Percentiles rank a stretch among this genome's conserved stretches.
Evolutionary conservation across 148 eudicot species (phyloP).

Genomic region (Cornus florida): DNA sequence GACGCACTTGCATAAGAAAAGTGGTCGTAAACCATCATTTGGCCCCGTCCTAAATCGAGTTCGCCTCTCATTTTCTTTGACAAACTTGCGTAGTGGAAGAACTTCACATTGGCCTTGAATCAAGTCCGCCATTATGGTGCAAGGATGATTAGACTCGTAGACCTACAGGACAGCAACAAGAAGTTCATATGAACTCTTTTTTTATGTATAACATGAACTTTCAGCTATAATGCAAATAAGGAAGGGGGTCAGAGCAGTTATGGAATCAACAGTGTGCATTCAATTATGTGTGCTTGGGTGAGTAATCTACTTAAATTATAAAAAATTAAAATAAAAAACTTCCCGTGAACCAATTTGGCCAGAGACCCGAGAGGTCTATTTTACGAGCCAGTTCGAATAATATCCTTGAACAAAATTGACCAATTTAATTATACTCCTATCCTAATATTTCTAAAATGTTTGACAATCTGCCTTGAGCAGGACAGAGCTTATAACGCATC

Average conservation of each 20-base stretch:
- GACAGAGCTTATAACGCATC: background rate
- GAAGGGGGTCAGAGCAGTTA: background rate
- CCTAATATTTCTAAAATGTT: background rate
- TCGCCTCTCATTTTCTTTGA: slow-evolving; percentile 51
- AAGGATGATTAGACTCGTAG: slow-evolving; percentile 77
- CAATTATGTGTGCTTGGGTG: background rate
- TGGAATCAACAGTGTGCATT: background rate
- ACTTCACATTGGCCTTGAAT: slow-evolving; percentile 81
- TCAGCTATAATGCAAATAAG: background rate
- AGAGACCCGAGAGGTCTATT: background rate
- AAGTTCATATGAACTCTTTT: background rate
- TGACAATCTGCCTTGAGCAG: slow-evolving; percentile 1
- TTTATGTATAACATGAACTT: background rate
- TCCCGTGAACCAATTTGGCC: background rate
- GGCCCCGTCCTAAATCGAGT: slow-evolving; percentile 18
- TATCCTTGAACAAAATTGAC: no score
- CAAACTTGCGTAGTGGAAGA: slow-evolving; percentile 63
- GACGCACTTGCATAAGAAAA: slow-evolving; percentile 74
- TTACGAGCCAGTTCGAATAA: background rate
- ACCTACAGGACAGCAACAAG: slow-evolving; percentile 49
- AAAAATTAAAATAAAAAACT: background rate
- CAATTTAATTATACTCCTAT: no score
- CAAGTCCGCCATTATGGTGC: slow-evolving; percentile 54
- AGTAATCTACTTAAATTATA: background rate
- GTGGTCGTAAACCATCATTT: slow-evolving; percentile 44